Evolutionary conservation across 2,329 filamentous ascomycete species (phyloP).

Genomic region (Xylariaceae sp.): DNA sequence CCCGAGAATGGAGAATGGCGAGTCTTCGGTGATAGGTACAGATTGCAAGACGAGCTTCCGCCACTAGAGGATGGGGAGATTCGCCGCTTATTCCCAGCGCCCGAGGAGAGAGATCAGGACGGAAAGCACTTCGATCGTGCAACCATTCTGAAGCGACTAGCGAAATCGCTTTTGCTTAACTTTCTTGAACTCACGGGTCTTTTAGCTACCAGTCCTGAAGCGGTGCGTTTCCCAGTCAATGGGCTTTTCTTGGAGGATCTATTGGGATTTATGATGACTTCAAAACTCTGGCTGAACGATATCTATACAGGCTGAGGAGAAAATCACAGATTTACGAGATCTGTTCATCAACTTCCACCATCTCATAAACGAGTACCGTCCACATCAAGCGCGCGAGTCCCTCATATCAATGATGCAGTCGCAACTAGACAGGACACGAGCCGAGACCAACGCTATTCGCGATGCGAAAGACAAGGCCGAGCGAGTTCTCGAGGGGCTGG

Average conservation of each 20-base stretch:
- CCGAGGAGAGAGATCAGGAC: constrained; percentile 41
- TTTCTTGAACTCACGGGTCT: constrained; percentile 79
- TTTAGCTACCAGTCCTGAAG: constrained; percentile 59
- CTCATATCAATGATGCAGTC: constrained; percentile 56
- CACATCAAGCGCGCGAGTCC: constrained; percentile 71
- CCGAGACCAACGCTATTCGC: constrained; percentile 69
- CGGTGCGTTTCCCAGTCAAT: constrained; percentile 32
- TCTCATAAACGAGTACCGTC: constrained; percentile 74
- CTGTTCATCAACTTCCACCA: constrained; percentile 90
- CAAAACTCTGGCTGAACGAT: constrained; percentile 6
- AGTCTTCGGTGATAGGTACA: constrained; percentile 26
- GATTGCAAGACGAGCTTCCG: constrained; percentile 17
- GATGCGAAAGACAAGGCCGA: constrained; percentile 67
- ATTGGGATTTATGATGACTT: background rate
- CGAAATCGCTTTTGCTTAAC: constrained; percentile 80
- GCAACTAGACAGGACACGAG: constrained; percentile 63
- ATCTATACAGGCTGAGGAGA: constrained; percentile 52
- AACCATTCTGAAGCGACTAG: constrained; percentile 67
- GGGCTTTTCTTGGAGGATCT: background rate
- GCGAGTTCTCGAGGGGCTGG: constrained; percentile 65
- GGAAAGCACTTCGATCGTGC: constrained; percentile 57
- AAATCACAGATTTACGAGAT: constrained; percentile 72
- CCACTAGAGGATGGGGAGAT: constrained; percentile 71
- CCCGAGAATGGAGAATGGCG: constrained; percentile 61
- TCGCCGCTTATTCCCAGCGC: constrained; percentile 50